Evolutionary conservation across 2,329 filamentous ascomycete species (phyloP), one percentile per base, ranked within the genome.

Genomic region (Endocalyx cinctus): DNA sequence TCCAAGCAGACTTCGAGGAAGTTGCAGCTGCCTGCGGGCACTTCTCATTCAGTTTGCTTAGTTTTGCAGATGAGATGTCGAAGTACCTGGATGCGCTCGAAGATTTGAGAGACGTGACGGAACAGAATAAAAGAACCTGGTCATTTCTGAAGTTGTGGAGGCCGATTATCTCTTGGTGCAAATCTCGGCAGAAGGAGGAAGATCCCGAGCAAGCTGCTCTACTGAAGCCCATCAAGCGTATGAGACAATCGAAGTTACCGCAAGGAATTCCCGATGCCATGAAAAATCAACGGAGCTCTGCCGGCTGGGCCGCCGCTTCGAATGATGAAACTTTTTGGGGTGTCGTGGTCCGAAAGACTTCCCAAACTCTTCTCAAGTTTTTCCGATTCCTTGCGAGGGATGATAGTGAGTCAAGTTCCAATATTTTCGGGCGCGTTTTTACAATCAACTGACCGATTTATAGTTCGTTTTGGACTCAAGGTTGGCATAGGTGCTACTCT

Each of bases 11-110:
- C 57, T 88, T 95, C 37, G 92, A 98, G 57, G 92, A 98, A 59
- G 89, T 97, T 10, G 89, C 90, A 25, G 90, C 92, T n/a, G 94
- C 89, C 36, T 98, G 92, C 52, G 90, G 92, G 0, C 89, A 97
- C 60, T 98, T 97, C 55, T 90, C 86, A 54, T 96, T 92, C 56
- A 94, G 85, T 27, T 68, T 98, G 17, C 77, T 92, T 42, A 85
- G 92, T 46, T 90, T 97, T 52, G 89, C 87, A 0, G 86, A 94
- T 54, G 88, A 96, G 53, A 84, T 94, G 64, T 79, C 86, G 45
- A 76, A 75, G 10, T 92, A 94, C 48, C 62, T 98, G 27, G 79
- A 87, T 33, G 81, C 92, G 1, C 65, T 98, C 5, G 87, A 96
- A 52, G 86, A 95, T 26, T 63, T 97, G 25, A 89, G 92, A 55